phyloP scores from a whole-genome alignment of 495 filamentous ascomycete species.

The Penicillium samsonianum region DNA sequence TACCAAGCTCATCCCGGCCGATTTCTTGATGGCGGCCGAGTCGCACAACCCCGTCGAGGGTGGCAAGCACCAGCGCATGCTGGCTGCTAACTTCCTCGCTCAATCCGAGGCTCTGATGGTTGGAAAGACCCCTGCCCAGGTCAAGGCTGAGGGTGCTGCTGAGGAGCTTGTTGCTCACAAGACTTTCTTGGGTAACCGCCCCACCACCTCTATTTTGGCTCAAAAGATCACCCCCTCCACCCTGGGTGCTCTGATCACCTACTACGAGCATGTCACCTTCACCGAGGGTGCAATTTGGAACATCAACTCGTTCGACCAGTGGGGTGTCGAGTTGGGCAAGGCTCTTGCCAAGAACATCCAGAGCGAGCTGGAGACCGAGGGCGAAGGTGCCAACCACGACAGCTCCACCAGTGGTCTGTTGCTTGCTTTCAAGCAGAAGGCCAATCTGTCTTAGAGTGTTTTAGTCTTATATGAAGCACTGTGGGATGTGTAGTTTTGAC shows the following conservation, averaged over 20 bases:
- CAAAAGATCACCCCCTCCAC: slow-evolving; percentile 93
- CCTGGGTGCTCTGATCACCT: slow-evolving; percentile 92
- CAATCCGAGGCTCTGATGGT: slow-evolving; percentile 99
- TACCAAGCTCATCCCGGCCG: slow-evolving; percentile 96
- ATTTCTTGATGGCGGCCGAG: slow-evolving; percentile 95
- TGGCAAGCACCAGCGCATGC: slow-evolving; percentile 96
- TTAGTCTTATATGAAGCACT: slow-evolving; percentile 13
- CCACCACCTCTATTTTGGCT: slow-evolving; percentile 91
- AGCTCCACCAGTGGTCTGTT: slow-evolving; percentile 84
- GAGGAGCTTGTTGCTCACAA: slow-evolving; percentile 92
- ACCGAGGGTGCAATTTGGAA: slow-evolving; percentile 98
- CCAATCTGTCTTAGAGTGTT: slow-evolving; percentile 45
- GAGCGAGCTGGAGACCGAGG: slow-evolving; percentile 71
- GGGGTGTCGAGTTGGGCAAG: slow-evolving; percentile 98
- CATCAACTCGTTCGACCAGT: slow-evolving; percentile 99
- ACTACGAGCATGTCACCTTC: slow-evolving; percentile 98
- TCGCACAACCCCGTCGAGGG: slow-evolving; percentile 92
- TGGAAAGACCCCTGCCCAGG: slow-evolving; percentile 88
- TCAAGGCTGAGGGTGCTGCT: slow-evolving; percentile 83
- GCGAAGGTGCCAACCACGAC: slow-evolving; percentile 74
- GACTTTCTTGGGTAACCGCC: slow-evolving; percentile 96
- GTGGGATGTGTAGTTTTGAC: slow-evolving; percentile 25
- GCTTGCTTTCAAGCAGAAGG: slow-evolving; percentile 77
- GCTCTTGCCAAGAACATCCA: slow-evolving; percentile 89
- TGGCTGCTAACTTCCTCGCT: slow-evolving; percentile 97